Evolutionary conservation across 345 rosid species (phyloP).

Genomic region (Arabidopsis arenosa): DNA sequence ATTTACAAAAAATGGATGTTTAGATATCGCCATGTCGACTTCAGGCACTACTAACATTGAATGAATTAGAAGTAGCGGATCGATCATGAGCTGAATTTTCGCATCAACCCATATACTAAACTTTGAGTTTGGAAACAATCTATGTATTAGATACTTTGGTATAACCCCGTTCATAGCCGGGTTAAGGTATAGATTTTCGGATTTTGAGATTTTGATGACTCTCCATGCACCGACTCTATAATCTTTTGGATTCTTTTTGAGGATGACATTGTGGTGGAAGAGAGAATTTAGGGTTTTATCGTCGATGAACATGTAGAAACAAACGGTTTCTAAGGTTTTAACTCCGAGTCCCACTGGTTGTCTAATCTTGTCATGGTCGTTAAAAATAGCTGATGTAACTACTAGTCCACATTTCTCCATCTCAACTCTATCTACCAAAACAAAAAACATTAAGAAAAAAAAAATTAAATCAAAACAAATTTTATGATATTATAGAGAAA

Average conservation of each 20-base stretch:
- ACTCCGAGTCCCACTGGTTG: conserved; percentile 85
- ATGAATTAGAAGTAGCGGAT: conserved; percentile 78
- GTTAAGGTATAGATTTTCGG: conserved; percentile 52
- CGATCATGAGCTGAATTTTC: conserved; percentile 79
- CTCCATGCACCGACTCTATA: conserved; percentile 73
- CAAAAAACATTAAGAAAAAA: conserved; percentile 18
- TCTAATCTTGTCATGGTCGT: conserved; percentile 87
- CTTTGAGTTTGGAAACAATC: conserved; percentile 81
- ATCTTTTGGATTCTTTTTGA: conserved; percentile 33
- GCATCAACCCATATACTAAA: conserved; percentile 94
- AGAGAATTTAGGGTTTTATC: conserved; percentile 60
- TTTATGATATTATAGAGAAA: neutral
- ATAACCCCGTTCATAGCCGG: conserved; percentile 95
- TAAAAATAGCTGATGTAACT: conserved; percentile 87
- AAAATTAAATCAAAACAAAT: neutral
- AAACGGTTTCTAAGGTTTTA: conserved; percentile 56
- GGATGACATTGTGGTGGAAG: conserved; percentile 51
- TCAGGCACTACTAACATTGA: conserved; percentile 59
- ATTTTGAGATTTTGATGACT: conserved; percentile 53
- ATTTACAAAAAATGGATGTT: conserved; percentile 68
- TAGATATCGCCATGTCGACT: conserved; percentile 79
- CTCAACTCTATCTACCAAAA: conserved; percentile 61
- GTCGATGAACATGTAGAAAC: conserved; percentile 95
- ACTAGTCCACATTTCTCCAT: conserved; percentile 87
- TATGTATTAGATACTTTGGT: conserved; percentile 78